Conservation (phyloP, 805 yeast genomes). For the Komagataella phaffii region DNA sequence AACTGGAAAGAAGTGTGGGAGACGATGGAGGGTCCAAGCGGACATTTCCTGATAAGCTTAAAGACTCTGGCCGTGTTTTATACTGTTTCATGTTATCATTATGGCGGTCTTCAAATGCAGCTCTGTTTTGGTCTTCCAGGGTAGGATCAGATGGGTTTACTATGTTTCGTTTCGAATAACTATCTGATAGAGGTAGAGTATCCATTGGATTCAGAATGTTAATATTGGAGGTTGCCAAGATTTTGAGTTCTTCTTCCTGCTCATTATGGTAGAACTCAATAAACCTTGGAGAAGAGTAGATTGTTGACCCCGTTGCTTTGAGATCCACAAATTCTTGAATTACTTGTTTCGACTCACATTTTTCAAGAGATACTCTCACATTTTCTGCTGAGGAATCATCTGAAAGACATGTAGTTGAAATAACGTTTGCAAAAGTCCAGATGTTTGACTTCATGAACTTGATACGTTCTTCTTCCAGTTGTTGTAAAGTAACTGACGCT, state of each 20-base stretch:
- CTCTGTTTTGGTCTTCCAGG: neutral
- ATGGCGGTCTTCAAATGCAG: neutral
- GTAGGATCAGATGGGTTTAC: neutral
- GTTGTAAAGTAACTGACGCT: slow-evolving; percentile 49
- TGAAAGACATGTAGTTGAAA: slow-evolving; percentile 64
- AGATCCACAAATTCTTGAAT: slow-evolving; percentile 35
- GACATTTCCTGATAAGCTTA: neutral
- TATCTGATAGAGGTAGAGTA: neutral
- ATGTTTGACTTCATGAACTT: slow-evolving; percentile 55
- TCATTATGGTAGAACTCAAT: slow-evolving; percentile 36
- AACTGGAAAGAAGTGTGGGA: neutral
- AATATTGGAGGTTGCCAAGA: neutral
- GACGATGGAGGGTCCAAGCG: neutral
- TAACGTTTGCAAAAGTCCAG: slow-evolving; percentile 67
- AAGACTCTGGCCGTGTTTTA: neutral
- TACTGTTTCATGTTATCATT: neutral
- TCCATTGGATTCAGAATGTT: neutral
- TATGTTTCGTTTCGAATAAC: neutral
- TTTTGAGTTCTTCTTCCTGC: slow-evolving; percentile 2
- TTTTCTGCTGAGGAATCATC: slow-evolving; percentile 69
- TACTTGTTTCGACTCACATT: slow-evolving; percentile 51
- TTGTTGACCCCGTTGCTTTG: slow-evolving; percentile 53
- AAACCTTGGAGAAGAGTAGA: slow-evolving; percentile 46
- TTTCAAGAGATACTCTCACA: slow-evolving; percentile 53
- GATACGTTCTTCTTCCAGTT: slow-evolving; percentile 58